A percentile compares a stretch with the other conserved stretches of the same genome.
Evolutionary conservation across 352 stramenopile genomes (phyloP).

Genomic region (Phytophthora constricta): DNA sequence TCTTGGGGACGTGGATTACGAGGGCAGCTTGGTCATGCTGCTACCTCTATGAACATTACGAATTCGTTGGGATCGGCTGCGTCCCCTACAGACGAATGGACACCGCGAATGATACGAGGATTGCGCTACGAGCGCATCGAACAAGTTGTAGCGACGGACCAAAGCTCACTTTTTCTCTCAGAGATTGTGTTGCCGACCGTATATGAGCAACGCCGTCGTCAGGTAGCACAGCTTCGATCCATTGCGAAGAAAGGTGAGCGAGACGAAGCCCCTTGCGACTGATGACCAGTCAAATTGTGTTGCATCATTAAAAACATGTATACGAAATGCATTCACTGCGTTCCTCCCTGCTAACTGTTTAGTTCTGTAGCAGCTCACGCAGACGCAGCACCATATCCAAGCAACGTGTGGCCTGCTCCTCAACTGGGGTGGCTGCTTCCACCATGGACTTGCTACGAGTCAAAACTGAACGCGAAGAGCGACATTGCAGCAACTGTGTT

Average conservation of each 20-base stretch:
- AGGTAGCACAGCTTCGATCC: constrained; percentile 55
- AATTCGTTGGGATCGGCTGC: not conserved
- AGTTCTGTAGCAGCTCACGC: constrained; percentile 26
- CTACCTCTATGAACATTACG: not conserved
- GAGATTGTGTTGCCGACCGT: constrained; percentile 45
- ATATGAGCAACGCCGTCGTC: constrained; percentile 53
- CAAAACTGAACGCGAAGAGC: constrained; percentile 16
- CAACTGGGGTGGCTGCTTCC: constrained; percentile 5
- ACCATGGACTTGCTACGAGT: not conserved
- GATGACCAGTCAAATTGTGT: too few species aligned
- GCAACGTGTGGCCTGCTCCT: constrained; percentile 28
- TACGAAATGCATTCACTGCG: too few species aligned
- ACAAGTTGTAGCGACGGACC: constrained; percentile 60
- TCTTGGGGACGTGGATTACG: constrained; percentile 61
- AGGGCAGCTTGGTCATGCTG: constrained; percentile 52
- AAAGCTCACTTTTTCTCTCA: constrained; percentile 60
- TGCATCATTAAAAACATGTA: too few species aligned
- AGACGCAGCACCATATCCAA: constrained; percentile 34
- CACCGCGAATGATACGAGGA: constrained; percentile 47
- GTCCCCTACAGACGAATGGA: constrained; percentile 44
- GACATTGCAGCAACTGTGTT: constrained; percentile 21
- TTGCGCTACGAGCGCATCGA: constrained; percentile 62
- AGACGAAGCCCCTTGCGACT: too few species aligned
- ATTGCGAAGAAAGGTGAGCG: constrained; percentile 24
- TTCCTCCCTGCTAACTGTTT: too few species aligned